These are phyloP conservation scores for Kwoniella dejecticola DNA, from an alignment of 768 basidiomycete species.

Conservation along the genomic window DNA sequence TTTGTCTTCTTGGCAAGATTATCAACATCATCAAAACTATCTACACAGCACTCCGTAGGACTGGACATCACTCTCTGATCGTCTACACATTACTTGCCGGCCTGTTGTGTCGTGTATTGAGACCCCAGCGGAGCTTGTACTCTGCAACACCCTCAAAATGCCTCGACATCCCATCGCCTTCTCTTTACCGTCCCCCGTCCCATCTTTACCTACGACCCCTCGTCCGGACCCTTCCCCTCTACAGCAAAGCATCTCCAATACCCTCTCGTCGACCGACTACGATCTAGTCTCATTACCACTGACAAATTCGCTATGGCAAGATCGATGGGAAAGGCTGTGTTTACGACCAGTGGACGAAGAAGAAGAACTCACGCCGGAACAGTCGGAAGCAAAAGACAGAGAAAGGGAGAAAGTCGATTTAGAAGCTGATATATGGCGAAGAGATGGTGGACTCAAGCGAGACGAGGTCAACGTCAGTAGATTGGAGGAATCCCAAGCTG, in stretches of 20 bases:
- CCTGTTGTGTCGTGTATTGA: too few relatives aligned
- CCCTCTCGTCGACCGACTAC: slow-evolving; percentile 62
- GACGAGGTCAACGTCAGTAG: slow-evolving; percentile 88
- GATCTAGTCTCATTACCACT: slow-evolving; percentile 77
- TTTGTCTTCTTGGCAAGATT: too few relatives aligned
- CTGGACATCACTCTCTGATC: too few relatives aligned
- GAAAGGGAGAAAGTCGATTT: slow-evolving; percentile 55
- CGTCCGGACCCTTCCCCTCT: slow-evolving; percentile 42
- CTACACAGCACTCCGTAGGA: too few relatives aligned
- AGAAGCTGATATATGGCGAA: slow-evolving; percentile 83
- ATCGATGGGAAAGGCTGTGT: slow-evolving; percentile 88
- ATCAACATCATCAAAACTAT: too few relatives aligned
- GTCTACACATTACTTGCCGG: too few relatives aligned
- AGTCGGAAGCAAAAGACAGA: slow-evolving; percentile 53
- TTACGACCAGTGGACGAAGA: slow-evolving; percentile 57
- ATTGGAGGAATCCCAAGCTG: slow-evolving; percentile 62
- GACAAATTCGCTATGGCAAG: slow-evolving; percentile 83
- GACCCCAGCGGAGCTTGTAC: too few relatives aligned
- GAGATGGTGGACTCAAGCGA: slow-evolving; percentile 71
- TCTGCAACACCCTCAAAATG: slow-evolving; percentile 32
- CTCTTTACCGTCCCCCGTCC: slow-evolving; percentile 34
- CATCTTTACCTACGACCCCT: slow-evolving; percentile 38
- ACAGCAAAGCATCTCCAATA: slow-evolving; percentile 32
- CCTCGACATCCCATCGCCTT: slow-evolving; percentile 40
- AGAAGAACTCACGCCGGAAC: slow-evolving; percentile 7